These are phyloP conservation scores for Russula sp. DNA, from an alignment of 768 basidiomycete genomes.

Conservation along the genomic window DNA sequence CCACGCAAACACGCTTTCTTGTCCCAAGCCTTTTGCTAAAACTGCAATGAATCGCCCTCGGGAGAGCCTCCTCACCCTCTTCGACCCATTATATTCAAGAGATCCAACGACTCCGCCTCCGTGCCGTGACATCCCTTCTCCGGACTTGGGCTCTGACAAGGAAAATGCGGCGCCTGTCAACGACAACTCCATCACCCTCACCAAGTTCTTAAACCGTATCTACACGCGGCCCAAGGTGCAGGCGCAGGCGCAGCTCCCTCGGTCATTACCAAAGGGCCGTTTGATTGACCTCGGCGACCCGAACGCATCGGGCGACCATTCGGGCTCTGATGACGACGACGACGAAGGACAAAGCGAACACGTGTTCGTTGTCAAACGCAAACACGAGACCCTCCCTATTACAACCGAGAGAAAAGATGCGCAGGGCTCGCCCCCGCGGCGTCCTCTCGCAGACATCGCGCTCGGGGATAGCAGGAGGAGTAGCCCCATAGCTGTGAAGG, in stretches of 20 bases:
- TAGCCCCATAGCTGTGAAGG: conserved; percentile 1
- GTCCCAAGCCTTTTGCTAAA: background rate
- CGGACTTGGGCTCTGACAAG: conserved; percentile 21
- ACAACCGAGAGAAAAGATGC: background rate
- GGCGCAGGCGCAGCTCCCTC: background rate
- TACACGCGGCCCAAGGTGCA: conserved; percentile 12
- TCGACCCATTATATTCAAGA: conserved; percentile 16
- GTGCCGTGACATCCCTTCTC: conserved; percentile 3
- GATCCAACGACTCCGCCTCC: background rate
- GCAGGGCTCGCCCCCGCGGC: conserved; percentile 7
- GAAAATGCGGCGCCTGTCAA: conserved; percentile 12
- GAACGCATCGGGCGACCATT: background rate
- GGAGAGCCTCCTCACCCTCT: conserved; percentile 21
- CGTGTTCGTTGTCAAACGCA: background rate
- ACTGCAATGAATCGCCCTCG: conserved; percentile 18
- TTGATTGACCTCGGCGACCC: conserved; percentile 16
- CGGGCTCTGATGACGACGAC: background rate
- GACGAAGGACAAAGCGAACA: background rate
- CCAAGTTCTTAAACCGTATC: conserved; percentile 21
- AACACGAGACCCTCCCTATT: background rate
- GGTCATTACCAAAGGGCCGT: conserved; percentile 1
- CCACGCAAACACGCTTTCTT: background rate
- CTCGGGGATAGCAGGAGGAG: conserved; percentile 8
- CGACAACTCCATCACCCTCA: conserved; percentile 18
- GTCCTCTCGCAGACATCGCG: conserved; percentile 20